Evolutionary conservation across 768 basidiomycete genomes (phyloP), one percentile per base, ranked within the genome.

Genomic region (Mycena galericulata): DNA sequence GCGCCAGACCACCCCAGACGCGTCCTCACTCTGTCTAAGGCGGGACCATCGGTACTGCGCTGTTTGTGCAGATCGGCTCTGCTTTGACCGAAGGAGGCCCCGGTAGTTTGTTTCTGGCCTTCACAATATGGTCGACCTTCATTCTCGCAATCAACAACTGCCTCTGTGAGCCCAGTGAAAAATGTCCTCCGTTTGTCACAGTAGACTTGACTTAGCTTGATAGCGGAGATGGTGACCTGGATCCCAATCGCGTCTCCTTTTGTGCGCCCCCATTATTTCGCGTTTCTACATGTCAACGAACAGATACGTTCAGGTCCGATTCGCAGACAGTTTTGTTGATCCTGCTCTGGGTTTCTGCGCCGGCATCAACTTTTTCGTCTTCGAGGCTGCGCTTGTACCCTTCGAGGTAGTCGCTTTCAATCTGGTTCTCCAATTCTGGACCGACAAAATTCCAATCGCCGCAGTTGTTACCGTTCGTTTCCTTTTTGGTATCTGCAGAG

Each of bases 181-280:
- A 15, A n/a, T n/a, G n/a, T n/a, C n/a, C n/a, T n/a, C n/a, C n/a
- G n/a, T n/a, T 36, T 38, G 29, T 53, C 29, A 20, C 36, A 59
- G 80, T 81, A 47, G 41, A 26, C n/a, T 12, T 29, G 20, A 34
- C 40, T 41, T 43, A 36, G 58, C 9, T 47, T 27, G 32, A 22
- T 69, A 87, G 93, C 91, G 40, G 93, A 95, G 78, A 93, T 94
- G 92, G 91, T 92, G 32, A 87, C 90, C n/a, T 90, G 88, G 81
- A 92, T 92, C 7, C 93, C 93, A 7, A 89, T 94, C 70, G 88
- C 91, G 8, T 92, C 93, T 7, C 89, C 91, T 7, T 93, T 93
- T 75, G 89, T 92, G 65, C 43, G 84, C 75, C 51, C 30, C 18
- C 18, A n/a, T 27, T 64, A n/a, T 14, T 29, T 40, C 40, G n/a